Evolutionary conservation across 2,329 filamentous ascomycete species (phyloP).

Genomic region (Gliomastix tumulicola): DNA sequence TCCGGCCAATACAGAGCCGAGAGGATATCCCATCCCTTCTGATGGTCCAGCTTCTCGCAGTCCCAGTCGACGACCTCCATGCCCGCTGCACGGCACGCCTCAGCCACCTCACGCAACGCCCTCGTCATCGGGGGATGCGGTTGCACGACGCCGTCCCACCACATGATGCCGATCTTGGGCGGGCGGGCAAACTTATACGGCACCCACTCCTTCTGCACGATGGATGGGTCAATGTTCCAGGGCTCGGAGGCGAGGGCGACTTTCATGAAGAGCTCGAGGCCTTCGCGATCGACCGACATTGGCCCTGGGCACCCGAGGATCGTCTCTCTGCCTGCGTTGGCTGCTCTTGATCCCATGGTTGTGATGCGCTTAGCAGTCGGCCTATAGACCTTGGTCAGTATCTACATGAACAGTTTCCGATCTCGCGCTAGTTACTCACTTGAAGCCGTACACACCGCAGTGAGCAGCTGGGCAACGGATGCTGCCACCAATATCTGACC

Average conservation of each 20-base stretch:
- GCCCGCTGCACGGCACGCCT: constrained; percentile 36
- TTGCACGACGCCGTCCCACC: constrained; percentile 52
- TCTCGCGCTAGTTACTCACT: constrained; percentile 19
- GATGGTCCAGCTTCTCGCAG: constrained; percentile 46
- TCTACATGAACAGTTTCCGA: too few species aligned
- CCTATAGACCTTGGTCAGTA: constrained; percentile 8
- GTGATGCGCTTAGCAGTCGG: constrained; percentile 22
- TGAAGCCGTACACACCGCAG: constrained; percentile 25
- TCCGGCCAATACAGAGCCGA: constrained; percentile 49
- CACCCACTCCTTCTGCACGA: constrained; percentile 23
- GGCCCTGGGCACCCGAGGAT: constrained; percentile 21
- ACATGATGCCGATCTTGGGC: constrained; percentile 53
- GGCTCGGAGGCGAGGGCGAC: constrained; percentile 19
- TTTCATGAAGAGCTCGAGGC: constrained; percentile 25
- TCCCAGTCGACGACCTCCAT: constrained; percentile 46
- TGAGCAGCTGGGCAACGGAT: constrained; percentile 27
- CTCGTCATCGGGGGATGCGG: constrained; percentile 53
- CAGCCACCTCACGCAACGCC: constrained; percentile 46
- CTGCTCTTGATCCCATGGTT: constrained; percentile 12
- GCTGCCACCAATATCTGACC: constrained; percentile 33
- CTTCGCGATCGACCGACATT: constrained; percentile 23
- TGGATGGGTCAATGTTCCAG: constrained; percentile 22
- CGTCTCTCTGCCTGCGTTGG: constrained; percentile 26
- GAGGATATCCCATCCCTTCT: constrained; percentile 38
- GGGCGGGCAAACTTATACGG: constrained; percentile 26